A percentile compares a stretch with the other conserved stretches of the same genome.
phyloP scores from a whole-genome alignment of 768 basidiomycete genomes.

The Tremella fuciformis region DNA sequence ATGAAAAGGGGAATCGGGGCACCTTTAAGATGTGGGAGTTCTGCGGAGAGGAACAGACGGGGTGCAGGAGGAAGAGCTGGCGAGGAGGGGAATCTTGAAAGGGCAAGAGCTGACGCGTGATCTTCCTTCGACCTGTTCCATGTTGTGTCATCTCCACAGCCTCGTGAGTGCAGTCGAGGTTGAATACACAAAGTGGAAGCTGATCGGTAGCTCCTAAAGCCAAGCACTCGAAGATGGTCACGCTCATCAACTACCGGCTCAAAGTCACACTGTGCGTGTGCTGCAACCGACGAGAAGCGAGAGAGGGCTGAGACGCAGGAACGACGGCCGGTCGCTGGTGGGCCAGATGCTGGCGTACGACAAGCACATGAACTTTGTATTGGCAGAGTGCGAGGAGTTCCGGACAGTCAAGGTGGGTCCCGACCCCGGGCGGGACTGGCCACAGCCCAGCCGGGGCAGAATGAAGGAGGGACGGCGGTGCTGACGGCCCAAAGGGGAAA shows the following conservation, averaged over 20 bases:
- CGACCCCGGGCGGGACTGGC: too few species aligned
- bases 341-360: conserved; percentile 99
- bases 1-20: too few species aligned
- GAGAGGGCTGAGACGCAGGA: conserved; percentile 32
- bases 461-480: too few species aligned
- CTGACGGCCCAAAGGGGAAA: too few species aligned
- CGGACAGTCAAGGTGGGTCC: conserved; percentile 86
- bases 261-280: conserved; percentile 84
- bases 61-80: neutral
- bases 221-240: conserved; percentile 96
- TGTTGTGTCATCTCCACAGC: conserved; percentile 11
- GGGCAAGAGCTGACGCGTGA: conserved; percentile 4
- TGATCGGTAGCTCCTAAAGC: conserved; percentile 68
- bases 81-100: neutral
- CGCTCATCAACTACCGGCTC: conserved; percentile 95
- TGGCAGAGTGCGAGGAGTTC: conserved; percentile 98
- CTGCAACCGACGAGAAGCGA: neutral
- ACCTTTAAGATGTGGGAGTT: too few species aligned
- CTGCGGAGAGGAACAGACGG: too few species aligned
- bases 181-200: neutral
- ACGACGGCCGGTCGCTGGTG: conserved; percentile 88
- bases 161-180: conserved; percentile 17
- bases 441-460: too few species aligned
- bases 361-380: conserved; percentile 97
- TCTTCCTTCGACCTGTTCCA: neutral